A percentile compares a stretch with the other conserved stretches of the same genome.
These are phyloP conservation scores for Candida nonsorbophila DNA, from an alignment of 805 yeast species.

Conservation along the genomic window DNA sequence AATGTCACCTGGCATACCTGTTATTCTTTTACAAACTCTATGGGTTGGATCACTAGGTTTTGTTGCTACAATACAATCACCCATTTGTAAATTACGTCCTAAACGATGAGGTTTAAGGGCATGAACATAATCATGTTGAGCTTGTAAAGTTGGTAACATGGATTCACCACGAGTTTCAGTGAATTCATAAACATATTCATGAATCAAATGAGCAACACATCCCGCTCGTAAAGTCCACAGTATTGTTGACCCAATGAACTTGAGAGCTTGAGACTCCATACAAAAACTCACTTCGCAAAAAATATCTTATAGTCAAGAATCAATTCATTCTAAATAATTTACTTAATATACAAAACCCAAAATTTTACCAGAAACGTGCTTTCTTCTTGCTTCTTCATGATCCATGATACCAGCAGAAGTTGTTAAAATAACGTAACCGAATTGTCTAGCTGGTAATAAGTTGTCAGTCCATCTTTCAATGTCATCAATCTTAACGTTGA, in stretches of 20 bases:
- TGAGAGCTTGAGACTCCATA: slow-evolving; percentile 11
- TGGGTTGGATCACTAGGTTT: slow-evolving; percentile 87
- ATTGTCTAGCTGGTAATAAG: slow-evolving; percentile 98
- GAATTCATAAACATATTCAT: slow-evolving; percentile 64
- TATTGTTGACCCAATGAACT: slow-evolving; percentile 26
- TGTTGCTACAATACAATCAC: slow-evolving; percentile 82
- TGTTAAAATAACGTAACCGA: slow-evolving; percentile 95
- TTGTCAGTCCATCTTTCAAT: slow-evolving; percentile 98
- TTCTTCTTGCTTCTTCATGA: slow-evolving; percentile 99
- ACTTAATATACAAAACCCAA: slow-evolving; percentile 92
- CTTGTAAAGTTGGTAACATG: slow-evolving; percentile 86
- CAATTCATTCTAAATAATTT: background rate
- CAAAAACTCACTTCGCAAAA: slow-evolving; percentile 1
- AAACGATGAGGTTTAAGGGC: slow-evolving; percentile 57
- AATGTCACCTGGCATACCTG: slow-evolving; percentile 95
- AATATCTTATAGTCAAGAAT: background rate
- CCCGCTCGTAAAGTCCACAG: slow-evolving; percentile 56
- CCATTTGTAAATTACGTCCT: slow-evolving; percentile 67
- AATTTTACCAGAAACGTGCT: slow-evolving; percentile 98
- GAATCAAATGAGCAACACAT: slow-evolving; percentile 62
- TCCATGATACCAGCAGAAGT: slow-evolving; percentile 99
- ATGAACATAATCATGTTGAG: slow-evolving; percentile 72
- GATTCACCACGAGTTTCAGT: slow-evolving; percentile 88
- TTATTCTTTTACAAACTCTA: slow-evolving; percentile 85
- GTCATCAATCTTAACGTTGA: slow-evolving; percentile 92